Evolutionary conservation across 2,329 filamentous ascomycete species (phyloP).

Genomic region (Nigrospora oryzae): DNA sequence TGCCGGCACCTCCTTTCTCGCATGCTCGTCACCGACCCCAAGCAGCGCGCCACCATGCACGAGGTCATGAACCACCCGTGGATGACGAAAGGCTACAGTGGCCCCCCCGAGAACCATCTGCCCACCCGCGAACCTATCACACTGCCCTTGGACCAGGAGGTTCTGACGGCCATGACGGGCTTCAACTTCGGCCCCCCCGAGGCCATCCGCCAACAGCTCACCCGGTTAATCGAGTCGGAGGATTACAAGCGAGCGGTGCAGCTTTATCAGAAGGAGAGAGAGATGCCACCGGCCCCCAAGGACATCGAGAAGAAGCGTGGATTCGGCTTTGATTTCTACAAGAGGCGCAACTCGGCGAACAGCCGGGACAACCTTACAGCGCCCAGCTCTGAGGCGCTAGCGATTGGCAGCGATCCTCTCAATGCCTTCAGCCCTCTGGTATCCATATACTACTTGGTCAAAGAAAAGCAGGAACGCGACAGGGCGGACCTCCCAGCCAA

Average conservation of each 20-base stretch:
- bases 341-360: slow-evolving; percentile 78
- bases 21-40: slow-evolving; percentile 93
- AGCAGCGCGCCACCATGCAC: slow-evolving; percentile 72
- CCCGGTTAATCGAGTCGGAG: slow-evolving; percentile 81
- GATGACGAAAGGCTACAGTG: slow-evolving; percentile 87
- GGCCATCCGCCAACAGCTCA: slow-evolving; percentile 72
- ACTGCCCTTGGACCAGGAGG: slow-evolving; percentile 71
- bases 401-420: slow-evolving; percentile 74
- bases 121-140: slow-evolving; percentile 77
- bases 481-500: slow-evolving; percentile 26
- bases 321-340: slow-evolving; percentile 93
- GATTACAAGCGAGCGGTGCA: slow-evolving; percentile 86
- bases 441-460: slow-evolving; percentile 93
- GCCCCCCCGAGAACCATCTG: slow-evolving; percentile 81
- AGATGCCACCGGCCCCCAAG: slow-evolving; percentile 44
- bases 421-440: slow-evolving; percentile 90
- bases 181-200: slow-evolving; percentile 94
- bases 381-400: slow-evolving; percentile 78
- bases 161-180: slow-evolving; percentile 90
- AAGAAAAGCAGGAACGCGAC: slow-evolving; percentile 85
- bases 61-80: slow-evolving; percentile 95
- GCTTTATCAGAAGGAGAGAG: slow-evolving; percentile 59
- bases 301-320: slow-evolving; percentile 77
- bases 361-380: slow-evolving; percentile 81
- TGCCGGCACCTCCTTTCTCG: slow-evolving; percentile 87